These are phyloP conservation scores for Mycena crocata DNA, from an alignment of 768 basidiomycete genomes.

Conservation along the genomic window DNA sequence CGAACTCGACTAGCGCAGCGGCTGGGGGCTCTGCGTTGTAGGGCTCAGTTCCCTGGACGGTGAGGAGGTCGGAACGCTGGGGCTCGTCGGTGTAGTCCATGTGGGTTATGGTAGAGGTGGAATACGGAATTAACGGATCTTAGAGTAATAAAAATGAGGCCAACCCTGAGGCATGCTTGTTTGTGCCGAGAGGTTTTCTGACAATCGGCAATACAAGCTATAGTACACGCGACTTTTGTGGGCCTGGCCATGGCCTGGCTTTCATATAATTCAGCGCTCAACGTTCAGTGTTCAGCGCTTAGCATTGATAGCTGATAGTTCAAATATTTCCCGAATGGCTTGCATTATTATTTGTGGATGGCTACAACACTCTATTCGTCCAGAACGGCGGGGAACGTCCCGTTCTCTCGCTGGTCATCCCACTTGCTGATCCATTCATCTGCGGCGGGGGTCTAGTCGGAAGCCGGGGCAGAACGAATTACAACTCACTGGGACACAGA, in stretches of 20 bases:
- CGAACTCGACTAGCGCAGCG: slow-evolving; percentile 66
- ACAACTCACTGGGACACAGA: slow-evolving; percentile 94
- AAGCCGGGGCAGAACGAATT: slow-evolving; percentile 7
- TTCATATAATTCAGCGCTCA: too few relatives aligned
- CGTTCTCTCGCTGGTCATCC: slow-evolving; percentile 95
- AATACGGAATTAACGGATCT: slow-evolving; percentile 9
- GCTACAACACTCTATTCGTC: slow-evolving; percentile 52
- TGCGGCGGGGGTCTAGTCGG: not conserved
- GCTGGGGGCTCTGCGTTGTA: slow-evolving; percentile 79
- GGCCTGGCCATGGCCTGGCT: too few relatives aligned
- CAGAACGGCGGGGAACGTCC: slow-evolving; percentile 92
- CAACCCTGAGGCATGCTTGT: not conserved
- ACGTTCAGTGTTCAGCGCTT: too few relatives aligned
- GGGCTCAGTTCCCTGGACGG: slow-evolving; percentile 60
- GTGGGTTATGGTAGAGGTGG: slow-evolving; percentile 36
- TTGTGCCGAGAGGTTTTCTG: not conserved
- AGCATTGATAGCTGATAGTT: too few relatives aligned
- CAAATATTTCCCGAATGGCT: too few relatives aligned
- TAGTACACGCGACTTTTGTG: too few relatives aligned
- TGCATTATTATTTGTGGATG: not conserved
- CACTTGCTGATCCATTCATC: slow-evolving; percentile 96
- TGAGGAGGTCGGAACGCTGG: slow-evolving; percentile 58
- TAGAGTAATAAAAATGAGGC: slow-evolving; percentile 14
- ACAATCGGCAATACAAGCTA: too few relatives aligned
- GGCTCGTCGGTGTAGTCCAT: slow-evolving; percentile 65